Evolutionary conservation across 805 yeast genomes (phyloP).

Genomic region (Yamadazyma akitaensis): DNA sequence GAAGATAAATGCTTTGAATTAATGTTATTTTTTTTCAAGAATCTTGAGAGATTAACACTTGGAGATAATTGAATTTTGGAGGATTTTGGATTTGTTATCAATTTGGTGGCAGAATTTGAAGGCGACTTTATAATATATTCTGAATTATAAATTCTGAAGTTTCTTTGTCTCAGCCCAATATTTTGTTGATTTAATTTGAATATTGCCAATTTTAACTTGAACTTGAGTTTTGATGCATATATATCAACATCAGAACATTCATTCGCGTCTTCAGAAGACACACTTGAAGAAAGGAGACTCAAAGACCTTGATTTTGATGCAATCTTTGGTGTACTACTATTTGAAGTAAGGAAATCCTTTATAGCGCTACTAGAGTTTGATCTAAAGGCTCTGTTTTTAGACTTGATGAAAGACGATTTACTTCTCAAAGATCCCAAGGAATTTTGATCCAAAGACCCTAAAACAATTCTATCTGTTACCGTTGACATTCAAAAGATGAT

Average conservation of each 20-base stretch:
- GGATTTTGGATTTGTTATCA: constrained; percentile 4
- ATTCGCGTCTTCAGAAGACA: background rate
- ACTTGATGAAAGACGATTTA: background rate
- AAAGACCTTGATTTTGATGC: constrained; percentile 5
- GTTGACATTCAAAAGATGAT: constrained; percentile 5
- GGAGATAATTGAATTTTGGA: constrained; percentile 3
- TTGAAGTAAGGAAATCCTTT: background rate
- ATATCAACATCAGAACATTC: constrained; percentile 11
- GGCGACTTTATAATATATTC: constrained; percentile 8
- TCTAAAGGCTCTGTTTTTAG: background rate
- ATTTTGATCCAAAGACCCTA: constrained; percentile 8
- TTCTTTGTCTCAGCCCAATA: background rate
- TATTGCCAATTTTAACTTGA: constrained; percentile 41
- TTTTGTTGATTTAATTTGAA: constrained; percentile 31
- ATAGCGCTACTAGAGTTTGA: background rate
- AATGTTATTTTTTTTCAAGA: constrained; percentile 3
- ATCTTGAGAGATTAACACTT: constrained; percentile 3
- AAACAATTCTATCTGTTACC: constrained; percentile 11
- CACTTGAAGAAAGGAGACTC: constrained; percentile 3
- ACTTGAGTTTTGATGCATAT: constrained; percentile 39
- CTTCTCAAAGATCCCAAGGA: constrained; percentile 1
- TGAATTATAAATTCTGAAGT: background rate
- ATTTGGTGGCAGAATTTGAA: constrained; percentile 14
- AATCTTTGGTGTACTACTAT: background rate
- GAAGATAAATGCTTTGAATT: constrained; percentile 4